These are phyloP conservation scores for Paramecium sexaurelia DNA, from an alignment of 73 alveolate species.

Conservation along the genomic window DNA sequence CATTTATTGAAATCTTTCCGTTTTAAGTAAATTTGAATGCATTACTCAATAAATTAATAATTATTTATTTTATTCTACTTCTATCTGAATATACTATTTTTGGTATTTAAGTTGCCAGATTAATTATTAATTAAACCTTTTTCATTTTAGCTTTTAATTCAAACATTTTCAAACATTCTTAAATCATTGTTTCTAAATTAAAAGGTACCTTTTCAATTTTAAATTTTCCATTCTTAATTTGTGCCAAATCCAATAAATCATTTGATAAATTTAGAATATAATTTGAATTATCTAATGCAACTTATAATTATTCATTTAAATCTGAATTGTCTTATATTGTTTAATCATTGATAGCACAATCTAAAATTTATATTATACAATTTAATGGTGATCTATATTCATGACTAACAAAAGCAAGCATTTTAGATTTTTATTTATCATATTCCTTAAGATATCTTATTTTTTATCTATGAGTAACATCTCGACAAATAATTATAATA, in stretches of 20 bases:
- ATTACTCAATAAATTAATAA: conserved; percentile 70
- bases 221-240: conserved; percentile 60
- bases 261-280: conserved; percentile 60
- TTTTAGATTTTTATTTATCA: conserved; percentile 58
- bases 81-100: conserved; percentile 52
- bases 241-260: conserved; percentile 65
- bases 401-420: conserved; percentile 65
- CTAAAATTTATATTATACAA: conserved; percentile 58
- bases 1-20: conserved; percentile 41
- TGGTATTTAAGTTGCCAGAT: background rate
- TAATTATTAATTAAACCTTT: background rate
- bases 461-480: conserved; percentile 62
- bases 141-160: conserved; percentile 40
- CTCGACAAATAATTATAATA: background rate
- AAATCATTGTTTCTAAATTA: conserved; percentile 30
- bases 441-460: conserved; percentile 53
- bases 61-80: conserved; percentile 66
- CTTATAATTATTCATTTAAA: conserved; percentile 9
- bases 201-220: conserved; percentile 4
- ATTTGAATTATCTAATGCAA: conserved; percentile 52
- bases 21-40: conserved; percentile 71
- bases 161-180: conserved; percentile 57
- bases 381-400: conserved; percentile 66
- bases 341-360: background rate
- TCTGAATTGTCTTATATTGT: background rate